Base-by-base conservation (phyloP, 2,329 filamentous ascomycete genomes). In the Arthroderma uncinatum region DNA sequence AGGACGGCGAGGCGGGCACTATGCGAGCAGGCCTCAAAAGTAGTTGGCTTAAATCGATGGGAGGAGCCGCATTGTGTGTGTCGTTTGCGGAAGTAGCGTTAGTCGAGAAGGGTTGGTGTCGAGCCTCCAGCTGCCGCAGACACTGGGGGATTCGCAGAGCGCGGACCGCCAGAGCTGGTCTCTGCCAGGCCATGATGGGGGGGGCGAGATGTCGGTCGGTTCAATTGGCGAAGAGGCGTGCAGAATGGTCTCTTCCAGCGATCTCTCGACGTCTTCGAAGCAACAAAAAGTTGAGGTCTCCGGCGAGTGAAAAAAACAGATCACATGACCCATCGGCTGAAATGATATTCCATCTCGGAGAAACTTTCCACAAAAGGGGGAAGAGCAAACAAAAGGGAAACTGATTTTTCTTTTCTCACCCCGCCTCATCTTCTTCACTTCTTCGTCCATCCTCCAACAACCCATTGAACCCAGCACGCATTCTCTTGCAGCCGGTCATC, bases 1-100 rank as follows among this genome's bases (percentile, higher is more conserved):
- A 98, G n/a, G 92, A 93, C 2, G 89, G 85, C 36, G 91, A 95
- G 25, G 80, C 79, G 19, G 93, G 93, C 36, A 96, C 76, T 21
- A 94, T 77, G 62, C 93, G 88, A 55, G 87, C 84, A 62, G 82
- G 79, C 25, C 65, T 62, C 28, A 73, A 62, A 44, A 21, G 59
- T 59, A 65, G 65, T 34, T 63, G 54, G 19, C 30, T 36, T 57
- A 70, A 67, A 59, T 75, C 62, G 56, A 72, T 68, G 56, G 69
- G 64, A 14, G 68, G 65, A 28, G 69, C 68, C 33, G 70, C 67
- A 36, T 61, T 54, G 36, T 61, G 55, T 10, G 44, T 57, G 30
- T 12, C 54, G 25, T 19, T 44, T 47, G 60, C 33, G 14, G 56
- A 10, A 39, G 59, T 8, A n/a, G 53, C 4, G 9, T 59, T 57